Percentiles rank a stretch among this genome's conserved stretches.
Evolutionary conservation across 108 stramenopile genomes (phyloP).

Genomic region (Skeletonema menzelii): DNA sequence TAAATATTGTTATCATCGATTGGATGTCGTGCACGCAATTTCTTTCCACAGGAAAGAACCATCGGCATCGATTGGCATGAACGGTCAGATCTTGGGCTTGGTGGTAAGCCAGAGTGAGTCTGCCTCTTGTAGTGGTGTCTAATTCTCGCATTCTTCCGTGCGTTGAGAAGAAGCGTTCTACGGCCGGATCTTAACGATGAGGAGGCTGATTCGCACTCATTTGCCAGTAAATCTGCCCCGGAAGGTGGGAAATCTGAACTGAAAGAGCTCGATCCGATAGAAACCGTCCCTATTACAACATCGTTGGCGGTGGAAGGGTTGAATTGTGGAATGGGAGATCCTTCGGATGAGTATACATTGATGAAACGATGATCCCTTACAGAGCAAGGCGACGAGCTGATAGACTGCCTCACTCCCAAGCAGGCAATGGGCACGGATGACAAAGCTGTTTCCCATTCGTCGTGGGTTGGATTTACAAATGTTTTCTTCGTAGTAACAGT

Average conservation of each 20-base stretch:
- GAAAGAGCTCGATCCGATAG: slow-evolving; percentile 35
- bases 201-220: background rate
- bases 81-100: background rate
- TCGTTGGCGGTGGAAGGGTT: slow-evolving; percentile 28
- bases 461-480: background rate
- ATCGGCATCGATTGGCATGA: slow-evolving; percentile 26
- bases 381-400: slow-evolving; percentile 29
- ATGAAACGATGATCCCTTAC: slow-evolving; percentile 37
- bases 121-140: background rate
- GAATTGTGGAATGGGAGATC: slow-evolving; percentile 34
- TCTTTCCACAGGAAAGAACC: slow-evolving; percentile 5
- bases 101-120: background rate
- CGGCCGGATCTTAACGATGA: background rate
- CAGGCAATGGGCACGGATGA: slow-evolving; percentile 7
- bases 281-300: slow-evolving; percentile 33
- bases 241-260: slow-evolving; percentile 11
- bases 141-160: background rate
- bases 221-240: slow-evolving; percentile 13
- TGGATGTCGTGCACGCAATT: background rate
- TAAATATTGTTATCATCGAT: slow-evolving; percentile 12
- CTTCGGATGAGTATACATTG: slow-evolving; percentile 17
- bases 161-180: background rate
- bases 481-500: background rate
- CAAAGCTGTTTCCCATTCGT: background rate
- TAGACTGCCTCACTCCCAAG: slow-evolving; percentile 18